Conservation (phyloP, 164 flowering plant species). For the Vitis cinerea region DNA sequence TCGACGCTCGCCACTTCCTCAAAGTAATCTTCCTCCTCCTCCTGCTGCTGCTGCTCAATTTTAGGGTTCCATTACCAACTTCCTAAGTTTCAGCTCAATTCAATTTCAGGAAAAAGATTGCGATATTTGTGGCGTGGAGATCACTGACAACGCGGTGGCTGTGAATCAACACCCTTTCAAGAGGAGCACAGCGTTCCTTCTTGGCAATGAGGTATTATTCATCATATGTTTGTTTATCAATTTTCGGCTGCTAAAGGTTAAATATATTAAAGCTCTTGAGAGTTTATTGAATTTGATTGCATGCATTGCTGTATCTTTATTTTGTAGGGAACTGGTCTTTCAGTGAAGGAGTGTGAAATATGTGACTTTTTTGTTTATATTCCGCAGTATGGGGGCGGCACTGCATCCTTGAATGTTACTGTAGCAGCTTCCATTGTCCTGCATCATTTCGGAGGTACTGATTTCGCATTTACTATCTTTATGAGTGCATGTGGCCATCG, state of each 20-base stretch:
- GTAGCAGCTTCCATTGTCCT: constrained; percentile 95
- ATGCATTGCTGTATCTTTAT: not conserved
- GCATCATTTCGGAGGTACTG: constrained; percentile 91
- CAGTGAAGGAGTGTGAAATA: constrained; percentile 82
- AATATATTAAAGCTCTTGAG: too few species aligned
- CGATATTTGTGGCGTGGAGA: constrained; percentile 97
- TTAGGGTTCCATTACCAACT: not conserved
- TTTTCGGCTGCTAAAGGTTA: too few species aligned
- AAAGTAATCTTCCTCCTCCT: constrained; percentile 36
- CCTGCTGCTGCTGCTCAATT: not conserved
- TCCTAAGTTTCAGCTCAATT: too few species aligned
- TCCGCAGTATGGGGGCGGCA: constrained; percentile 96
- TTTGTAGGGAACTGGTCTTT: constrained; percentile 84
- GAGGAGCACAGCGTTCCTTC: constrained; percentile 83
- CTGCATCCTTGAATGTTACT: constrained; percentile 98
- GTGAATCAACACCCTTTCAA: constrained; percentile 86
- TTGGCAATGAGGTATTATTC: constrained; percentile 81
- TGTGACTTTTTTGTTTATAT: constrained; percentile 96
- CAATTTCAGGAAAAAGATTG: constrained; percentile 60
- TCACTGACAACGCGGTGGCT: constrained; percentile 67
- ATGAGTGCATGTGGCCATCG: not conserved
- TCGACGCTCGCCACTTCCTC: constrained; percentile 69
- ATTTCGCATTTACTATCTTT: not conserved
- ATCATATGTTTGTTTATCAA: not conserved
- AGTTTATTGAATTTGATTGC: too few species aligned